phyloP scores from a whole-genome alignment of 371 early-diverging fungal species.

The Phascolomyces articulosus region DNA sequence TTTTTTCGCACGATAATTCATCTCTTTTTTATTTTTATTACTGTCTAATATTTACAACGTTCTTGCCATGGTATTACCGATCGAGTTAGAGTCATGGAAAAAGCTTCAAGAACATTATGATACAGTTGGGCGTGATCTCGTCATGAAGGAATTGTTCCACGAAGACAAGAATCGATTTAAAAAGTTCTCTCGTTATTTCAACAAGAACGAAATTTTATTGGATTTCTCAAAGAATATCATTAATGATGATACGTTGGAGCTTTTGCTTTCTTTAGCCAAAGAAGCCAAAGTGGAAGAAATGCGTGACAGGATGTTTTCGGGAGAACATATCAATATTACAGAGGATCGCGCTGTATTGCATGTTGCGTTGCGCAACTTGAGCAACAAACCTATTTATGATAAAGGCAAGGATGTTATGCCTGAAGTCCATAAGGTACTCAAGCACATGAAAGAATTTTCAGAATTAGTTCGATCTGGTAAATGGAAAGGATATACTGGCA shows the following conservation, averaged over 20 bases:
- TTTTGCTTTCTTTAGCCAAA: constrained; percentile 80
- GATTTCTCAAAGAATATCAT: constrained; percentile 96
- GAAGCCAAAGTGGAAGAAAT: constrained; percentile 87
- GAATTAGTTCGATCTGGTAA: constrained; percentile 85
- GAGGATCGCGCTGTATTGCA: constrained; percentile 98
- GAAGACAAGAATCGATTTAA: constrained; percentile 77
- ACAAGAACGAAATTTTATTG: constrained; percentile 73
- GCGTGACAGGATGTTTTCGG: constrained; percentile 92
- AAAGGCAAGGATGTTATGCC: constrained; percentile 91
- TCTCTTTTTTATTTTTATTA: background rate
- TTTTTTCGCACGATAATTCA: background rate
- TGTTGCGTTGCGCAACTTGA: constrained; percentile 90
- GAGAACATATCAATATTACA: constrained; percentile 97
- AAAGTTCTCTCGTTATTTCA: constrained; percentile 76
- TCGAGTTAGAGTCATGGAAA: constrained; percentile 79
- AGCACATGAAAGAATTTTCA: constrained; percentile 88
- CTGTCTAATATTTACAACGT: background rate
- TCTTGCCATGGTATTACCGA: constrained; percentile 66
- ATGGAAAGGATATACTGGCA: constrained; percentile 96
- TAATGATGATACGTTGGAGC: constrained; percentile 75
- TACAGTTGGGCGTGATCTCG: constrained; percentile 68
- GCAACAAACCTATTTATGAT: constrained; percentile 81
- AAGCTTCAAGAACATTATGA: constrained; percentile 89
- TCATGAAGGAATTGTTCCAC: constrained; percentile 80
- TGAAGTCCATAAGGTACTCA: constrained; percentile 91